Base-by-base conservation (phyloP, 225 moss, liverwort and hornwort genomes). In the Marchantia paleacea region DNA sequence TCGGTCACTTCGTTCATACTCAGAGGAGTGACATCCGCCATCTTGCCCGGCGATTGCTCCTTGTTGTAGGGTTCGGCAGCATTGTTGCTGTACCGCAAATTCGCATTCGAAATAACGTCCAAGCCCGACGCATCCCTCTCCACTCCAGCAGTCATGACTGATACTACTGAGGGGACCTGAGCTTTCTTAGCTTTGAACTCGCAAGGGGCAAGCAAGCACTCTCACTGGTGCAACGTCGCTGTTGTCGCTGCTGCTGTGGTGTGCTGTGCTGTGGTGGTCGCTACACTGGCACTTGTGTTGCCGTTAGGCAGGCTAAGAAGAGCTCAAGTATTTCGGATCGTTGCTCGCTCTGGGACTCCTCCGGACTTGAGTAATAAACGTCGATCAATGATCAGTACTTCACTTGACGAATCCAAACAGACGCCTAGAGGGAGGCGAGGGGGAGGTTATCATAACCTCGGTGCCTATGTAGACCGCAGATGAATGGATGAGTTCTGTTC, bases 91-190 rank as follows among this genome's bases (percentile, higher is more conserved):
- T 65, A 48, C 3, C 62, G 6, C 7, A 30, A 8, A 31, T 68
- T 73, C 0, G 78, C 47, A 52, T 78, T 81, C 0, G 70, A 72
- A 10, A 72, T 52, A 15, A 66, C 76, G 47, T 69, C 79, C 63
- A 76, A 55, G 63, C 72, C 82, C 14, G 72, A 69, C 14, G 49
- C 51, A 26, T 16, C 52, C 55, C 75, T 72, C 62, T 72, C 80
- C 0, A 77, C 54, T 16, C 70, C 80, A 2, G 82, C 80, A 53
- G 80, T 86, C 85, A 86, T 86, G 30, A 54, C 80, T 83, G 77
- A 39, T 29, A 24, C 53, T 52, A 20, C 49, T 31, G 47, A 7
- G 29, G 3, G 10, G 31, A 3, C 25, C 24, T 30, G 48, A 52
- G 54, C 25, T 0, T 14, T n/a, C 24, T 30, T 25, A 52, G 54